These are phyloP conservation scores for Camelina hispida DNA, from an alignment of 345 rosid species.

Conservation along the genomic window DNA sequence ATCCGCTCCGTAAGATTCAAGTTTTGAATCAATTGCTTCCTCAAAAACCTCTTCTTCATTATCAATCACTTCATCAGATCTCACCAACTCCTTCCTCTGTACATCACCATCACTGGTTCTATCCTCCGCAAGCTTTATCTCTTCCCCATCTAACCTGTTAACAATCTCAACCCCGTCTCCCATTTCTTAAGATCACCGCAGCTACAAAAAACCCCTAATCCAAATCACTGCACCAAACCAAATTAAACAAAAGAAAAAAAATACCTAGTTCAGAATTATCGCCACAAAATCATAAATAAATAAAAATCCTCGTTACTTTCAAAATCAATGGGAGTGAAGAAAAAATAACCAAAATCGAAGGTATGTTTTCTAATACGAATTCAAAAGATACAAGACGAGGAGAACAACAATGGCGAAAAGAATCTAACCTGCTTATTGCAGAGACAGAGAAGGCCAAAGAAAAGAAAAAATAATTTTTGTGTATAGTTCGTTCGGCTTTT, in stretches of 20 bases:
- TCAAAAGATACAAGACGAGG: neutral
- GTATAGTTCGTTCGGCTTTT: neutral
- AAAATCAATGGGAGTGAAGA: neutral
- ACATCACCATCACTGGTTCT: neutral
- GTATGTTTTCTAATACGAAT: neutral
- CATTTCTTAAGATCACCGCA: conserved; percentile 45
- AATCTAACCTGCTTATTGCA: conserved; percentile 1
- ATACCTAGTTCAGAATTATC: conserved; percentile 24
- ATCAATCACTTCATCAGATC: conserved; percentile 47
- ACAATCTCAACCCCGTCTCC: conserved; percentile 55
- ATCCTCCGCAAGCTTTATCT: conserved; percentile 43
- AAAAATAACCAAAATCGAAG: neutral
- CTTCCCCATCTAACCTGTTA: conserved; percentile 41
- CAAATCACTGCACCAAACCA: conserved; percentile 12
- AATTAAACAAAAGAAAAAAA: neutral
- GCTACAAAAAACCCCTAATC: conserved; percentile 20
- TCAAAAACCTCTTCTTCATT: conserved; percentile 68
- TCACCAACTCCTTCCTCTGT: conserved; percentile 18
- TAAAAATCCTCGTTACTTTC: neutral
- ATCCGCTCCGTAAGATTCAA: conserved; percentile 16
- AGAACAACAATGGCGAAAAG: neutral
- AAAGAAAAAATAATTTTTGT: neutral
- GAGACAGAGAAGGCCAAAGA: neutral
- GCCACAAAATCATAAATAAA: neutral
- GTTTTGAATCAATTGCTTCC: conserved; percentile 62